A percentile compares a stretch with the other conserved stretches of the same genome.
phyloP scores from a whole-genome alignment of 1,284 basidiomycete genomes.

The Irpex sp. region DNA sequence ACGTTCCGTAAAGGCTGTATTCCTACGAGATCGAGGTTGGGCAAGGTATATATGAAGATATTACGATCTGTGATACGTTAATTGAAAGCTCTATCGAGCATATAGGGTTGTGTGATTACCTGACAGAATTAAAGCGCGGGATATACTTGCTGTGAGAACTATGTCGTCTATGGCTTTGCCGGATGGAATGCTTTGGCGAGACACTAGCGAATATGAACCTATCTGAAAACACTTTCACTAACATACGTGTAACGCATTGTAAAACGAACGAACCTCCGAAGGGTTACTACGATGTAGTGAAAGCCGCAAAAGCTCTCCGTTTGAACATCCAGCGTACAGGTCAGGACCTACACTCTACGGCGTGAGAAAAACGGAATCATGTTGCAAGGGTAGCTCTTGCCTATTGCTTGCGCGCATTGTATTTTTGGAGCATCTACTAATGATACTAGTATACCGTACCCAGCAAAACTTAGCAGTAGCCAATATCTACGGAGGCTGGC shows the following conservation, averaged over 20 bases:
- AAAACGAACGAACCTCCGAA: conserved; percentile 39
- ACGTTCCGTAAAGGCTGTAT: conserved; percentile 81
- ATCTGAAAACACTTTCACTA: conserved; percentile 1
- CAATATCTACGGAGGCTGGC: neutral
- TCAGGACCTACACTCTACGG: conserved; percentile 46
- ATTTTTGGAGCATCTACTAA: conserved; percentile 22
- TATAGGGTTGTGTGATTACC: conserved; percentile 38
- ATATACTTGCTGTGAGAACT: conserved; percentile 71
- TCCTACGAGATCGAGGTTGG: conserved; percentile 71
- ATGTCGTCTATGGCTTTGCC: conserved; percentile 75
- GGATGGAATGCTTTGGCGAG: conserved; percentile 59
- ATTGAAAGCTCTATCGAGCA: neutral
- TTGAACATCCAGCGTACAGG: conserved; percentile 71
- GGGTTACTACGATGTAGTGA: conserved; percentile 55
- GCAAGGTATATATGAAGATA: conserved; percentile 77
- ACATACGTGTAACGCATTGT: neutral
- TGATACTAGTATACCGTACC: conserved; percentile 10
- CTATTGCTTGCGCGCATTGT: conserved; percentile 34
- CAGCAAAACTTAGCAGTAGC: neutral
- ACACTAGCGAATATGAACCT: conserved; percentile 63
- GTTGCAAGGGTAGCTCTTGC: conserved; percentile 23
- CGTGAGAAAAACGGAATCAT: neutral
- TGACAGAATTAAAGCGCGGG: conserved; percentile 66
- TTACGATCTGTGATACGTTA: conserved; percentile 55
- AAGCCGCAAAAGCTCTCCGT: conserved; percentile 69